phyloP scores from a whole-genome alignment of 2,329 filamentous ascomycete species.

The Aspergillus amoenus region DNA sequence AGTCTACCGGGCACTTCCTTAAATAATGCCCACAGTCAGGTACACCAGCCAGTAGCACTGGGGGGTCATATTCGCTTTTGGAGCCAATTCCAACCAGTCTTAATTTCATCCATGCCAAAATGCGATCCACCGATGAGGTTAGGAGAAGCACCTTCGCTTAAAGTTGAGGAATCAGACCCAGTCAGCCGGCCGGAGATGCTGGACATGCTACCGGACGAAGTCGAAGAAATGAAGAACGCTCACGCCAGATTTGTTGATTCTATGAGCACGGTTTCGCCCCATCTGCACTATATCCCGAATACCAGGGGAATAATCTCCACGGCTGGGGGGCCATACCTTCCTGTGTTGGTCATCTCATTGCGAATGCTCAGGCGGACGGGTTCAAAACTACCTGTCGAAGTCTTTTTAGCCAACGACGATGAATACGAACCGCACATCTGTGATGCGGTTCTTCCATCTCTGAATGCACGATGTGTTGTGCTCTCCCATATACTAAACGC shows the following conservation, averaged over 20 bases:
- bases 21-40: background rate
- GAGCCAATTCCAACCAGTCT: constrained; percentile 31
- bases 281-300: constrained; percentile 34
- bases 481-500: constrained; percentile 43
- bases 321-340: constrained; percentile 44
- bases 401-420: constrained; percentile 43
- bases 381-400: constrained; percentile 46
- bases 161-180: constrained; percentile 28
- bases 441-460: constrained; percentile 41
- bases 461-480: constrained; percentile 46
- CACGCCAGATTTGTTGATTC: constrained; percentile 37
- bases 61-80: constrained; percentile 33
- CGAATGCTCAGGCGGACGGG: constrained; percentile 47
- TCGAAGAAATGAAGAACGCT: constrained; percentile 32
- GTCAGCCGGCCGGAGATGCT: constrained; percentile 33
- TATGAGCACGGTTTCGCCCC: constrained; percentile 26
- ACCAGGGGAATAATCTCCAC: constrained; percentile 49
- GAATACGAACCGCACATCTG: constrained; percentile 47
- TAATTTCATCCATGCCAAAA: constrained; percentile 32
- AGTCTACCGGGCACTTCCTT: background rate
- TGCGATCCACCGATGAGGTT: constrained; percentile 28
- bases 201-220: constrained; percentile 28
- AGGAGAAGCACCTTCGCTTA: constrained; percentile 25
- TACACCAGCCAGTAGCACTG: background rate
- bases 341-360: constrained; percentile 45